Base-by-base conservation (phyloP, 176 grass and related monocot genomes). In the Saccharum spontaneum region DNA sequence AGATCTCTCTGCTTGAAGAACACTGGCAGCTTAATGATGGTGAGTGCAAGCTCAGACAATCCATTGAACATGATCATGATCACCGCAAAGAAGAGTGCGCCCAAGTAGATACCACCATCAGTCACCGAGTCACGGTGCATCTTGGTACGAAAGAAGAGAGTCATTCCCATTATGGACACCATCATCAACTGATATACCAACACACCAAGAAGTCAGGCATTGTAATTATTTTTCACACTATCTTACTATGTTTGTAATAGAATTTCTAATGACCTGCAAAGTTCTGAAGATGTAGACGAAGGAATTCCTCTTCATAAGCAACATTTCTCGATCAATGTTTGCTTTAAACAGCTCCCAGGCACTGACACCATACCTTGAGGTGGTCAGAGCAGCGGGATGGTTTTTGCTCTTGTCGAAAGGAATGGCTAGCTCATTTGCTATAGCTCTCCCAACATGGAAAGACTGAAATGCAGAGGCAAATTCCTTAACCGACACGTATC, bases 221-320 rank as follows among this genome's bases (percentile, higher is more conserved):
- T 62, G 28, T 55, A 61, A 8, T 18, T 36, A 22, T 23, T 12
- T 13, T 22, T 3, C n/a, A 71, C 33, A 20, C 13, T 12, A 71
- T 45, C 49, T 33, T 60, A 22, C 18, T 57, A 48, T 48, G 10
- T 80, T 79, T 34, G 30, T 6, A 57, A 10, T 57, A 62, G 69
- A 52, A 6, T 49, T 26, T 31, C 13, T 49, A 50, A 36, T 86
- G 44, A 95, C 97, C 90, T 95, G 97, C 76, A 86, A 63, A 55
- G 65, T 77, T 87, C 89, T 95, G 76, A 98, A 98, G 10, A 98
- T 71, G 64, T 98, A 98, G 78, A 98, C 89, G 38, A 98, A 98
- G 17, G 93, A 98, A 73, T 98, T 95, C 86, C 97, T 94, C 79
- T 94, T 98, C 97, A 98, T 95, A 33, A 98, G 91, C 36, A 98